Evolutionary conservation across 331 rosid species (phyloP).

Genomic region (Rhamnella rubrinervis): DNA sequence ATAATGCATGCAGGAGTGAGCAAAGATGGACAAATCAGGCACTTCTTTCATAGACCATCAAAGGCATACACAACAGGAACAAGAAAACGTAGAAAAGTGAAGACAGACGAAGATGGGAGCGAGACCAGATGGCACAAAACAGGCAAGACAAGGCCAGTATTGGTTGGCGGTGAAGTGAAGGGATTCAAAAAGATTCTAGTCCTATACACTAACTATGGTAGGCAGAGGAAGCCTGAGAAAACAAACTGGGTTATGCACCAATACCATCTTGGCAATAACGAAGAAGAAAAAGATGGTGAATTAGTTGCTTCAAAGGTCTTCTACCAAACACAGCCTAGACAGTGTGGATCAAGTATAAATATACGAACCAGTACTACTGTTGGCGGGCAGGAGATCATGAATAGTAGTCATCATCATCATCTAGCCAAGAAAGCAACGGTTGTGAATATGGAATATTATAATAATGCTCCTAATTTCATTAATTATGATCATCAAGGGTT

Average conservation of each 20-base stretch:
- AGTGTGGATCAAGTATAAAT: slow-evolving; percentile 43
- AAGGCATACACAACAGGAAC: slow-evolving; percentile 96
- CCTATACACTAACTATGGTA: slow-evolving; percentile 81
- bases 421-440: slow-evolving; percentile 35
- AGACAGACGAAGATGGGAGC: slow-evolving; percentile 78
- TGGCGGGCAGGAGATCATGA: not conserved
- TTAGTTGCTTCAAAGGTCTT: slow-evolving; percentile 79
- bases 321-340: slow-evolving; percentile 84
- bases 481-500: slow-evolving; percentile 41
- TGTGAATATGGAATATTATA: slow-evolving; percentile 50
- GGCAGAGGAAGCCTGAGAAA: slow-evolving; percentile 74
- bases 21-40: slow-evolving; percentile 82
- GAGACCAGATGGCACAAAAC: slow-evolving; percentile 99
- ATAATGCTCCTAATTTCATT: slow-evolving; percentile 40
- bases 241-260: slow-evolving; percentile 98
- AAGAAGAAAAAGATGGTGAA: slow-evolving; percentile 87
- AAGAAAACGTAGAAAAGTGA: slow-evolving; percentile 82
- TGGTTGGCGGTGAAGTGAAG: slow-evolving; percentile 38
- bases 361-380: slow-evolving; percentile 14
- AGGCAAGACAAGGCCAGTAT: slow-evolving; percentile 76
- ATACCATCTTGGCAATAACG: slow-evolving; percentile 73
- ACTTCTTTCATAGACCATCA: slow-evolving; percentile 88
- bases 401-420: slow-evolving; percentile 6
- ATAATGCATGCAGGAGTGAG: slow-evolving; percentile 70
- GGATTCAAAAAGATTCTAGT: slow-evolving; percentile 90